A percentile compares a stretch with the other conserved stretches of the same genome.
These are phyloP conservation scores for Solioccasus polychromus DNA, from an alignment of 768 basidiomycete genomes.

Conservation along the genomic window DNA sequence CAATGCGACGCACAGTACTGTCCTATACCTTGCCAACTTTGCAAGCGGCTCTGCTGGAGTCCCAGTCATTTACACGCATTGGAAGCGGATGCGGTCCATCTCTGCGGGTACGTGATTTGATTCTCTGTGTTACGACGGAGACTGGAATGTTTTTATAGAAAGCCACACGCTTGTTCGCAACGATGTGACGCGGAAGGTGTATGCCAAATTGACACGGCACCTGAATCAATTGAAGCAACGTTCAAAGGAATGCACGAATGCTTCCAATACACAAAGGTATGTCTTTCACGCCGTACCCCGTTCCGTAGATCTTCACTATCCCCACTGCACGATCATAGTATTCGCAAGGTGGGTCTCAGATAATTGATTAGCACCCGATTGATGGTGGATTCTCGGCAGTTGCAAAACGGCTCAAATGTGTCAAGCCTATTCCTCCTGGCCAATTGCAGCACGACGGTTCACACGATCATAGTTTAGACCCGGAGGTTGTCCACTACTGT, in stretches of 20 bases:
- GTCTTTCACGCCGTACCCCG: not conserved
- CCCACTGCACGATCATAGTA: constrained; percentile 38
- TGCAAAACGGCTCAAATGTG: constrained; percentile 50
- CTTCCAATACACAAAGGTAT: constrained; percentile 62
- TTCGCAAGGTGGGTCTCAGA: constrained; percentile 40
- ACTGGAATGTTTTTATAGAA: constrained; percentile 5
- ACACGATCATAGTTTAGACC: constrained; percentile 47
- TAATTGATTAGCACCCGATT: not conserved
- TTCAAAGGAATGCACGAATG: constrained; percentile 58
- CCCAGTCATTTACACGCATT: constrained; percentile 53
- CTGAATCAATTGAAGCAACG: constrained; percentile 56
- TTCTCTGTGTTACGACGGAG: constrained; percentile 3
- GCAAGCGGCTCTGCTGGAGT: constrained; percentile 47
- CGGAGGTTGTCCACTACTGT: constrained; percentile 49
- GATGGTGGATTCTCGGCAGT: constrained; percentile 27
- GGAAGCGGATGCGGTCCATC: constrained; percentile 39
- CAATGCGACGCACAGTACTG: constrained; percentile 51
- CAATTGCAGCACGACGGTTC: constrained; percentile 41
- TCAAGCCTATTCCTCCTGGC: constrained; percentile 43
- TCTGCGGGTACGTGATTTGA: constrained; percentile 49
- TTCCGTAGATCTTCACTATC: not conserved
- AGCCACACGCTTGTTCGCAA: constrained; percentile 50
- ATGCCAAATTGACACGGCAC: constrained; percentile 55
- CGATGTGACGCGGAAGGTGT: constrained; percentile 47
- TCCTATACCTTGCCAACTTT: constrained; percentile 52